Percentiles rank a stretch among this genome's conserved stretches.
These are phyloP conservation scores for Ophiostoma novo-ulmi DNA, from an alignment of 2,329 filamentous ascomycete genomes.

Conservation along the genomic window DNA sequence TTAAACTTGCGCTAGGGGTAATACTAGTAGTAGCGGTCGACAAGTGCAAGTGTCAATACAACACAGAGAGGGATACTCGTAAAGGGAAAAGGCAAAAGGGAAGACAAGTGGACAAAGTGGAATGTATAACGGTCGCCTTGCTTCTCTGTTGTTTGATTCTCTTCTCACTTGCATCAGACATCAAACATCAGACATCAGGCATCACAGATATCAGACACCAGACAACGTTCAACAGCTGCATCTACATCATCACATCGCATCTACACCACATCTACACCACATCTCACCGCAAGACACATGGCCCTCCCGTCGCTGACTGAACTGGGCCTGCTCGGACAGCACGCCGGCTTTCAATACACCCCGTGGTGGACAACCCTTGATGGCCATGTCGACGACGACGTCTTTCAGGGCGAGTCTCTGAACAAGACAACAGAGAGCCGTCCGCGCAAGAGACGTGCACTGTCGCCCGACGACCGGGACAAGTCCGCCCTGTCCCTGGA, in stretches of 20 bases:
- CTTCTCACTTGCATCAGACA: not conserved
- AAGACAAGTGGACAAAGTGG: too few relatives aligned
- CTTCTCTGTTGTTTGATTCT: not conserved
- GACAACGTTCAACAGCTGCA: not conserved
- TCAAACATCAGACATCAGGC: not conserved
- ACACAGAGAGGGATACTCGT: too few relatives aligned
- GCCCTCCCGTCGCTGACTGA: constrained; percentile 24
- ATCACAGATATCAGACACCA: not conserved
- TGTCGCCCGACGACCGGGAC: constrained; percentile 3
- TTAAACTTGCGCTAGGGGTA: too few relatives aligned
- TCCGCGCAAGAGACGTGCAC: constrained; percentile 5
- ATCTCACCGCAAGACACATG: not conserved
- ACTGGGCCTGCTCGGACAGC: constrained; percentile 23
- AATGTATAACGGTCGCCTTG: too few relatives aligned
- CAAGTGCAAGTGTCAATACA: too few relatives aligned
- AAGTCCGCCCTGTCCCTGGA: not conserved
- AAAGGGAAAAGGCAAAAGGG: too few relatives aligned
- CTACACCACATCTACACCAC: not conserved
- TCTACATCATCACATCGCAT: not conserved
- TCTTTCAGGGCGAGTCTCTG: not conserved
- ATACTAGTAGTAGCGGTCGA: too few relatives aligned
- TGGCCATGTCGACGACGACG: not conserved
- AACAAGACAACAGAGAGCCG: not conserved
- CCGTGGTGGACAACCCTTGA: constrained; percentile 12
- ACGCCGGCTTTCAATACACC: not conserved